Base-by-base conservation (phyloP, 2,329 filamentous ascomycete genomes). In the Graphilbum ipis-grandicollis region DNA sequence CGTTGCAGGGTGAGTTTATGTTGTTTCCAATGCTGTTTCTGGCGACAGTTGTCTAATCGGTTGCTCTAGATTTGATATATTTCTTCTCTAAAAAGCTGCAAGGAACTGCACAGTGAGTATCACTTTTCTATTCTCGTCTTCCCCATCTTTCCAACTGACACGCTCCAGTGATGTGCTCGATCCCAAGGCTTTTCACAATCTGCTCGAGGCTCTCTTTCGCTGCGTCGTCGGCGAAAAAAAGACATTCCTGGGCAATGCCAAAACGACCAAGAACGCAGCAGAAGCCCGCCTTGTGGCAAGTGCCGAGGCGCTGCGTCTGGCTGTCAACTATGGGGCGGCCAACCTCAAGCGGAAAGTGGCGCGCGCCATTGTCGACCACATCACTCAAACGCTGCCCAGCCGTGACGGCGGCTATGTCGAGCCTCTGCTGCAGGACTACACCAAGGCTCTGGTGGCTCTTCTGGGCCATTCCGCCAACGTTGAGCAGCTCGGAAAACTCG, bases 181-280 rank as follows among this genome's bases (percentile, higher is more conserved):
- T 33, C 83, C 93, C 51, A 81, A 79, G 51, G 69, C 70, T n/a
- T 93, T 81, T 46, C 79, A 90, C 50, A 69, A 71, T 41, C 74
- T 94, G 31, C 82, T 83, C 47, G 84, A 94, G 49, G 69, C 72
- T 1, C 60, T 96, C 3, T 93, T 94, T 50, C 66, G 69, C 37
- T 77, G 67, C 50, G 68, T 68, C 2, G 53, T 76, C 15, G 55
- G 65, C 13, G 85, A 93, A 46, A 84, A 82, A 50, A 62, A 73
- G 9, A 52, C 56, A 15, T 79, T 71, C 44, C 65, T 70, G 39
- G 68, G 67, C 38, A 63, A 64, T 12, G 68, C 66, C 39, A 63
- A 57, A 39, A 50, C 47, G 10, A 45, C 47, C 6, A 66, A 65
- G 37, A 63, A 57, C 12, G 58, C 64, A 19, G 65, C 61, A 42